Conservation (phyloP, 345 rosid genomes). For the Citrus australasica region DNA sequence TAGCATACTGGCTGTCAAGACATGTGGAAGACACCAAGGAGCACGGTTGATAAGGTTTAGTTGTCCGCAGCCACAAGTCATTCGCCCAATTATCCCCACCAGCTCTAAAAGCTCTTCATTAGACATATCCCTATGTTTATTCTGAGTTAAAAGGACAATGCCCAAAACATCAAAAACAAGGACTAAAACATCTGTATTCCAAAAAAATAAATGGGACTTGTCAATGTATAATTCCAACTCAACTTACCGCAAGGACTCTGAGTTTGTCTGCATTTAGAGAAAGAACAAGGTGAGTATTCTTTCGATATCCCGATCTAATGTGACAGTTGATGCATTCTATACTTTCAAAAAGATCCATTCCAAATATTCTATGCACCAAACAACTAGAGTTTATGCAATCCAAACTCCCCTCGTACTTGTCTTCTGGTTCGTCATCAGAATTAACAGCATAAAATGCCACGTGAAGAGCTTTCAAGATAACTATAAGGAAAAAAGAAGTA, state of each 20-base stretch:
- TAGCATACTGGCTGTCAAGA: not conserved
- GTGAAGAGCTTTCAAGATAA: not conserved
- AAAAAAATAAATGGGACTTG: not conserved
- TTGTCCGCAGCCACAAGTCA: not conserved
- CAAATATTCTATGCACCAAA: constrained; percentile 1
- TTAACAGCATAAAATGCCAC: not conserved
- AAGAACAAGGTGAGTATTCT: not conserved
- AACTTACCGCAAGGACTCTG: not conserved
- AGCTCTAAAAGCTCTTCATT: not conserved
- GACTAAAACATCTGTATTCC: not conserved
- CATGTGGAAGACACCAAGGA: not conserved
- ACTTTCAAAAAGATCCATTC: not conserved
- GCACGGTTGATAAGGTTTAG: not conserved
- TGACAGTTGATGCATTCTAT: not conserved
- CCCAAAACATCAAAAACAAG: not conserved
- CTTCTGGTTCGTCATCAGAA: not conserved
- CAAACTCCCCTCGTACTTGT: not conserved
- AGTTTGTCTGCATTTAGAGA: not conserved
- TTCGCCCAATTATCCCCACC: not conserved
- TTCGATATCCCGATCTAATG: not conserved
- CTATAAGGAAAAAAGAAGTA: not conserved
- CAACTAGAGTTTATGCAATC: not conserved
- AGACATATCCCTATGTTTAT: not conserved
- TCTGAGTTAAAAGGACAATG: not conserved
- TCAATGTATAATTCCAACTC: not conserved